A percentile compares a stretch with the other conserved stretches of the same genome.
phyloP scores from a whole-genome alignment of 192 early-diverging fungal species.

The Phlyctochytrium planicorne region DNA sequence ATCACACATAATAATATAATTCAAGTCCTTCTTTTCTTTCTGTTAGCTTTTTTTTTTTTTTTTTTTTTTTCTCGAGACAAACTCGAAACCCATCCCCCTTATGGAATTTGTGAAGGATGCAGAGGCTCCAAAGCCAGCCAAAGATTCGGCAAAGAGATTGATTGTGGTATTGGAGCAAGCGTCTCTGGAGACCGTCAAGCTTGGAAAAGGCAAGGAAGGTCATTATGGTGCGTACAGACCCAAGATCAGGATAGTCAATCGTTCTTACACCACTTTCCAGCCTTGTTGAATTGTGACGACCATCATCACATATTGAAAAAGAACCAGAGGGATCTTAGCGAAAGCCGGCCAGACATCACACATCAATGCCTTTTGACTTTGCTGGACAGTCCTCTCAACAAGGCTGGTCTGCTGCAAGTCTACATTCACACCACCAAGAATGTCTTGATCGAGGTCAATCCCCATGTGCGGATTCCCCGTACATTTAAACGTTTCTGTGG shows the following conservation, averaged over 20 bases:
- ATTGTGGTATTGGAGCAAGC: constrained; percentile 94
- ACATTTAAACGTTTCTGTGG: constrained; percentile 99
- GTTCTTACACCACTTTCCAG: constrained; percentile 38
- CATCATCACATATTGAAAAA: constrained; percentile 88
- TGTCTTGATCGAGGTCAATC: constrained; percentile 97
- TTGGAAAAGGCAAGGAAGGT: constrained; percentile 48
- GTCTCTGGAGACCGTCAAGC: constrained; percentile 88
- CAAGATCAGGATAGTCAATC: not conserved
- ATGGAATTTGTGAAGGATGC: constrained; percentile 25
- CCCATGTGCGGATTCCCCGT: constrained; percentile 97
- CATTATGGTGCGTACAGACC: constrained; percentile 5
- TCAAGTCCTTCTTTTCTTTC: not conserved
- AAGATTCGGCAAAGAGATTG: constrained; percentile 73
- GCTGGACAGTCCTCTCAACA: constrained; percentile 97
- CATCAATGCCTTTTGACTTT: constrained; percentile 94
- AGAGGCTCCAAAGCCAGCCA: constrained; percentile 71
- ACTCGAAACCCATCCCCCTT: not conserved
- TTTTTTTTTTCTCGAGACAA: not conserved
- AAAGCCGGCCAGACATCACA: constrained; percentile 91
- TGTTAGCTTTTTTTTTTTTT: not conserved
- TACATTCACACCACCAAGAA: constrained; percentile 94
- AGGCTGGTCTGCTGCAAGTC: constrained; percentile 96
- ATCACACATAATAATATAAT: not conserved
- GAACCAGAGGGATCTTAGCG: constrained; percentile 70
- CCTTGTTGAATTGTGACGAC: constrained; percentile 96